A percentile compares a stretch with the other conserved stretches of the same genome.
These are phyloP conservation scores for Hypoxylon sp. DNA, from an alignment of 2,329 filamentous ascomycete genomes.

Conservation along the genomic window DNA sequence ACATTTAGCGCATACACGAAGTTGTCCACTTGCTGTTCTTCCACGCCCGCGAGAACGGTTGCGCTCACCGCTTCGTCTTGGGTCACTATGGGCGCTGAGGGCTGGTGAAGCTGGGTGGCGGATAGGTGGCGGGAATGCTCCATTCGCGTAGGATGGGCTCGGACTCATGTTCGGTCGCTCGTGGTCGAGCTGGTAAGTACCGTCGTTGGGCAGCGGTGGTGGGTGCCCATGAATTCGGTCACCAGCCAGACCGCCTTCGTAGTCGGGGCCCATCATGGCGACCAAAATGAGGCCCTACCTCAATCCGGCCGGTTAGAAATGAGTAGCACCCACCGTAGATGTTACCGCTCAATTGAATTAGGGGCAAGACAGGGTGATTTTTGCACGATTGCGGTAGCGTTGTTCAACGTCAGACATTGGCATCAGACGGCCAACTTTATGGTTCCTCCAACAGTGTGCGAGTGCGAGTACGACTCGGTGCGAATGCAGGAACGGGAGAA, in stretches of 20 bases:
- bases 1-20: conserved; percentile 86
- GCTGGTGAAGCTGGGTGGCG: conserved; percentile 54
- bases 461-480: conserved; percentile 38
- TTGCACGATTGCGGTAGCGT: conserved; percentile 41
- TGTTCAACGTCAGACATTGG: conserved; percentile 50
- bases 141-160: conserved; percentile 50
- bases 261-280: conserved; percentile 52
- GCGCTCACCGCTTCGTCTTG: conserved; percentile 67
- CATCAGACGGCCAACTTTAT: conserved; percentile 42
- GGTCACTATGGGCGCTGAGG: conserved; percentile 56
- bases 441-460: conserved; percentile 32
- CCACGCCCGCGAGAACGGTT: conserved; percentile 67
- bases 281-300: conserved; percentile 44
- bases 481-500: conserved; percentile 38
- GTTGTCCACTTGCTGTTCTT: conserved; percentile 68
- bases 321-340: conserved; percentile 21
- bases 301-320: conserved; percentile 27
- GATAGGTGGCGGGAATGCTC: conserved; percentile 46
- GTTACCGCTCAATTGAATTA: conserved; percentile 36
- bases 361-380: conserved; percentile 40
- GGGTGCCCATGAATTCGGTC: conserved; percentile 51
- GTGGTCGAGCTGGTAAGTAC: conserved; percentile 49
- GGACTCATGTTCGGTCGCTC: conserved; percentile 51
- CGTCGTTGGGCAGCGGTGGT: conserved; percentile 44
- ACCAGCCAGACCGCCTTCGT: conserved; percentile 51